These are phyloP conservation scores for Botrytis fragariae DNA, from an alignment of 2,329 filamentous ascomycete genomes.

Conservation along the genomic window DNA sequence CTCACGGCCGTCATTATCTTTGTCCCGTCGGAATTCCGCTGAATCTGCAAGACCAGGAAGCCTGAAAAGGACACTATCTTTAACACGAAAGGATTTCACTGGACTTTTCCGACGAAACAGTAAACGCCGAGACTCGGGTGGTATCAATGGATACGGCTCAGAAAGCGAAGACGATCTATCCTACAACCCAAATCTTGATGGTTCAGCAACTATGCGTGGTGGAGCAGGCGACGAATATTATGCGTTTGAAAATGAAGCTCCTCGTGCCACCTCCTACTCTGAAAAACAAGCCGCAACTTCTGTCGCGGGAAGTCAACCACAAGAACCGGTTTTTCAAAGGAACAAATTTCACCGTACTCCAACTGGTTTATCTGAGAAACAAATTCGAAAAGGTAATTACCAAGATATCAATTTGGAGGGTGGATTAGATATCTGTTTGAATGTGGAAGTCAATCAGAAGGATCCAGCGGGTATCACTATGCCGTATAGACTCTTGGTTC, in stretches of 20 bases:
- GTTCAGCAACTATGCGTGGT: conserved; percentile 39
- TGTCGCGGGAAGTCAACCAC: conserved; percentile 27
- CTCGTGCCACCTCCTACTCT: conserved; percentile 25
- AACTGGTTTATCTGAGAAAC: conserved; percentile 66
- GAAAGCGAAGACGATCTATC: conserved; percentile 43
- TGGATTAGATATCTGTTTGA: conserved; percentile 82
- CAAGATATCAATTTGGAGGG: conserved; percentile 73
- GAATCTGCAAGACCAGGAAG: conserved; percentile 42
- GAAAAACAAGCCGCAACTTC: conserved; percentile 29
- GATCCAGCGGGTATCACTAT: conserved; percentile 86
- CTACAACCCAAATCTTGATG: conserved; percentile 20
- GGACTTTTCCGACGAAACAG: conserved; percentile 49
- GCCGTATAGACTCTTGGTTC: conserved; percentile 83
- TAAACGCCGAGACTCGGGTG: conserved; percentile 47
- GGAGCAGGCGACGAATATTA: conserved; percentile 48
- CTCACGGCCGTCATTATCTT: conserved; percentile 30
- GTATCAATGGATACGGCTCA: conserved; percentile 56
- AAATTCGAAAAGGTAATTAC: conserved; percentile 51
- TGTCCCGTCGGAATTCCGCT: conserved; percentile 40
- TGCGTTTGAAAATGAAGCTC: conserved; percentile 32
- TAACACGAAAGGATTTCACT: conserved; percentile 53
- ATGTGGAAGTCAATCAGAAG: conserved; percentile 81
- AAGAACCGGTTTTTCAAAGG: conserved; percentile 22
- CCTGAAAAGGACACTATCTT: conserved; percentile 55
- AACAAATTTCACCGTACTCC: conserved; percentile 63